Conservation (phyloP, 306 rosid genomes). For the Phaseolus lunatus region DNA sequence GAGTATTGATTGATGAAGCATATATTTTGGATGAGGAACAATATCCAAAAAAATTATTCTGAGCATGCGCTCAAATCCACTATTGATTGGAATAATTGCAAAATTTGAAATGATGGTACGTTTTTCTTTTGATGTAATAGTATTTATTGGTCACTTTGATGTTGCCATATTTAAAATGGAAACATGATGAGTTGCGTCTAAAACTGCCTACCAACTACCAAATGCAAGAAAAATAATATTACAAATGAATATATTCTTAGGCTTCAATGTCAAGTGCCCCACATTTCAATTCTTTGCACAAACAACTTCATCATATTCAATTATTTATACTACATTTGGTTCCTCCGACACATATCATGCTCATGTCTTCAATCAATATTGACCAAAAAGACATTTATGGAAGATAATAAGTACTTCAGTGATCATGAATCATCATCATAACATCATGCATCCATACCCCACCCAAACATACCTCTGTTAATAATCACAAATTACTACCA, state of each 20-base stretch:
- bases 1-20: constrained; percentile 17
- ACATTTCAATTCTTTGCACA: constrained; percentile 38
- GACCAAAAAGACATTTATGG: constrained; percentile 48
- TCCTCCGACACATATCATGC: constrained; percentile 54
- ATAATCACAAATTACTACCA: background rate
- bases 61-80: constrained; percentile 43
- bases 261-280: constrained; percentile 48
- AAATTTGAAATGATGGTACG: constrained; percentile 46
- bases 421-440: constrained; percentile 50
- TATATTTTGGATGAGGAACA: constrained; percentile 29
- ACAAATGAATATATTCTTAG: constrained; percentile 26
- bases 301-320: constrained; percentile 43
- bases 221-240: constrained; percentile 37
- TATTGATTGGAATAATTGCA: constrained; percentile 46
- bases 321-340: constrained; percentile 47
- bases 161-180: constrained; percentile 41
- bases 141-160: constrained; percentile 47
- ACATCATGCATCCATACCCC: constrained; percentile 50
- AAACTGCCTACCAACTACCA: constrained; percentile 43
- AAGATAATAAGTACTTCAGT: constrained; percentile 39
- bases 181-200: constrained; percentile 43
- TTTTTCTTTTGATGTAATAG: constrained; percentile 16
- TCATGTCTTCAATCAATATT: constrained; percentile 52
- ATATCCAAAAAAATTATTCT: constrained; percentile 1
- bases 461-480: constrained; percentile 38